Conservation (phyloP, 441 rosid genomes). For the Syzygium syzygioides region DNA sequence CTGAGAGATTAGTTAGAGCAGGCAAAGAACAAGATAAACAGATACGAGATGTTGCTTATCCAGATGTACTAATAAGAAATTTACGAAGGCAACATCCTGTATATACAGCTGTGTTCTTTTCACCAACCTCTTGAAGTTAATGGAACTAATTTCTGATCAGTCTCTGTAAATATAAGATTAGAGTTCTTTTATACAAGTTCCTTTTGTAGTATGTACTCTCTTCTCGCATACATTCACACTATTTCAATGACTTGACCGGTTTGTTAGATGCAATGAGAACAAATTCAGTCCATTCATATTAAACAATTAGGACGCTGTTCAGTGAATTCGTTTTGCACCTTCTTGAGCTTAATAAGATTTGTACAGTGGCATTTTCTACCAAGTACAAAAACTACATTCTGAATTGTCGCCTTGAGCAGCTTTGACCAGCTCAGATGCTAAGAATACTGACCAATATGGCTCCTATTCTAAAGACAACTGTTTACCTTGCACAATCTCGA, state of each 20-base stretch:
- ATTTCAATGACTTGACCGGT: neutral
- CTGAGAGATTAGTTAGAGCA: neutral
- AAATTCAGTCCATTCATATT: neutral
- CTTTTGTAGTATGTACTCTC: neutral
- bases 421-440: neutral
- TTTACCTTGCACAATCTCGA: neutral
- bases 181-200: neutral
- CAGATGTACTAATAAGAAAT: neutral
- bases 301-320: neutral
- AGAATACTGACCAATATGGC: neutral
- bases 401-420: neutral
- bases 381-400: neutral
- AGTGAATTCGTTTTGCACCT: neutral
- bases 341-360: neutral
- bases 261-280: neutral
- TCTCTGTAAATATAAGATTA: neutral
- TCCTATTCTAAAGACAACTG: neutral
- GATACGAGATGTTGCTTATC: neutral
- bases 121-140: neutral
- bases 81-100: neutral
- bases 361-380: neutral
- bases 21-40: neutral
- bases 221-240: neutral
- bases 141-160: neutral
- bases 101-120: neutral